Evolutionary conservation across 1,284 basidiomycete species (phyloP).

Genomic region (Marasmius sp.): DNA sequence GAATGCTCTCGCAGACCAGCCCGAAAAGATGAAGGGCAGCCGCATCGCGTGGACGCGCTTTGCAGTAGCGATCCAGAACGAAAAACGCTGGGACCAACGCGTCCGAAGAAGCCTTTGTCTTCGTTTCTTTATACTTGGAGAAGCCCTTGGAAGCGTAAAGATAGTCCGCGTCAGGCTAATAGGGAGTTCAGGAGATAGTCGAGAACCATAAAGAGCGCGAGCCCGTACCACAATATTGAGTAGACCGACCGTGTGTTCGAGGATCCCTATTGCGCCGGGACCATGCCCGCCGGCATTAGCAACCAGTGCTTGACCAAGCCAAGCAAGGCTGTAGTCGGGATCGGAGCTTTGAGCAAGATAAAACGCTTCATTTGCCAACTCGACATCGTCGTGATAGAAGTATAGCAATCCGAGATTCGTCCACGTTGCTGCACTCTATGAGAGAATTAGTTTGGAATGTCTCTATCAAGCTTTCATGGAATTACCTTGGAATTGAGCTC

Average conservation of each 20-base stretch:
- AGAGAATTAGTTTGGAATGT: background rate
- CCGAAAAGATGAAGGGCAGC: constrained; percentile 84
- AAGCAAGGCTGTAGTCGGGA: constrained; percentile 88
- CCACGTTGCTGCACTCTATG: constrained; percentile 79
- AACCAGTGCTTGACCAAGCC: constrained; percentile 91
- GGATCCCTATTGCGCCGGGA: constrained; percentile 66
- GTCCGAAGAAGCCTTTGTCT: constrained; percentile 29
- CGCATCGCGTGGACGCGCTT: constrained; percentile 67
- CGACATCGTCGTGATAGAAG: constrained; percentile 77
- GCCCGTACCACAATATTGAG: constrained; percentile 66
- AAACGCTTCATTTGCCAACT: constrained; percentile 87
- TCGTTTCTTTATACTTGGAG: constrained; percentile 33
- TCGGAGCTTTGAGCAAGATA: constrained; percentile 88
- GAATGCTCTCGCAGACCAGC: constrained; percentile 84
- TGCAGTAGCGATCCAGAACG: constrained; percentile 76
- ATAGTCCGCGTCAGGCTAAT: constrained; percentile 81
- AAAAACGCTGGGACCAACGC: constrained; percentile 76
- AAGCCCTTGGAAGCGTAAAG: constrained; percentile 74
- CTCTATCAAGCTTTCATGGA: background rate
- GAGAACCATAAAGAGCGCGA: background rate
- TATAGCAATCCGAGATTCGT: constrained; percentile 90
- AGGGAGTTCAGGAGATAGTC: constrained; percentile 1
- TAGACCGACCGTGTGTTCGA: constrained; percentile 83
- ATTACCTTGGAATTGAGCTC: constrained; percentile 80
- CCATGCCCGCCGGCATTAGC: constrained; percentile 68